Evolutionary conservation across 2,329 filamentous ascomycete genomes (phyloP).

Genomic region (Dactylellina haptotyla): DNA sequence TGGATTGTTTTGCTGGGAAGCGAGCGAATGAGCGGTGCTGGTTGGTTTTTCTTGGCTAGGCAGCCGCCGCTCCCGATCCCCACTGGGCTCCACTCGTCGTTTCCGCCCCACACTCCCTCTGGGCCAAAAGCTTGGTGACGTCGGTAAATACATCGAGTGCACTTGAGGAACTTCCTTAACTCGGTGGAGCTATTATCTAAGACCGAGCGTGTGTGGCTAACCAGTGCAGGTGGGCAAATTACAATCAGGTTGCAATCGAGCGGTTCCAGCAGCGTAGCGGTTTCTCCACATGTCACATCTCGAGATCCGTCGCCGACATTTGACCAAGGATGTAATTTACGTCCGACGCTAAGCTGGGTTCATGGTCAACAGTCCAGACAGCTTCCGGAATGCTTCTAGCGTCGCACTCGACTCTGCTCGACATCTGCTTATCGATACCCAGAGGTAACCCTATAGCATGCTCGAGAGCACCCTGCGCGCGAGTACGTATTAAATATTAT

Average conservation of each 20-base stretch:
- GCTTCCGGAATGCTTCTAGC: slow-evolving; percentile 53
- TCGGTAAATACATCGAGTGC: slow-evolving; percentile 14
- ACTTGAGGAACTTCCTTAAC: no score
- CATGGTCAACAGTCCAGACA: slow-evolving; percentile 5
- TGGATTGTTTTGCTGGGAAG: no score
- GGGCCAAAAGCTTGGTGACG: slow-evolving; percentile 17
- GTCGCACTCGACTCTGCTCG: slow-evolving; percentile 10
- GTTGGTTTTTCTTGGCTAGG: slow-evolving; percentile 18
- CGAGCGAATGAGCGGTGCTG: slow-evolving; percentile 10
- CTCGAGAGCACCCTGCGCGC: no score
- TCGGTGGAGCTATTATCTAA: no score
- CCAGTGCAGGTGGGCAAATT: background rate
- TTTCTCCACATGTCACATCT: no score
- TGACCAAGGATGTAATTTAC: background rate
- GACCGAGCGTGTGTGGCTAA: no score
- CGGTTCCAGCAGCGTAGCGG: slow-evolving; percentile 13
- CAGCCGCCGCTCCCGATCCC: slow-evolving; percentile 36
- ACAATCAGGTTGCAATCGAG: slow-evolving; percentile 28
- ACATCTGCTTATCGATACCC: slow-evolving; percentile 35
- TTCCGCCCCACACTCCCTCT: slow-evolving; percentile 29
- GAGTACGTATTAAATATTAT: no score
- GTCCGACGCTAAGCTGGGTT: slow-evolving; percentile 21
- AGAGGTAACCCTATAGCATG: background rate
- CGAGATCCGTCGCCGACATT: slow-evolving; percentile 37
- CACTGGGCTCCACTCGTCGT: slow-evolving; percentile 3